Base-by-base conservation (phyloP, 1,139 yeast species). In the Hanseniaspora uvarum region DNA sequence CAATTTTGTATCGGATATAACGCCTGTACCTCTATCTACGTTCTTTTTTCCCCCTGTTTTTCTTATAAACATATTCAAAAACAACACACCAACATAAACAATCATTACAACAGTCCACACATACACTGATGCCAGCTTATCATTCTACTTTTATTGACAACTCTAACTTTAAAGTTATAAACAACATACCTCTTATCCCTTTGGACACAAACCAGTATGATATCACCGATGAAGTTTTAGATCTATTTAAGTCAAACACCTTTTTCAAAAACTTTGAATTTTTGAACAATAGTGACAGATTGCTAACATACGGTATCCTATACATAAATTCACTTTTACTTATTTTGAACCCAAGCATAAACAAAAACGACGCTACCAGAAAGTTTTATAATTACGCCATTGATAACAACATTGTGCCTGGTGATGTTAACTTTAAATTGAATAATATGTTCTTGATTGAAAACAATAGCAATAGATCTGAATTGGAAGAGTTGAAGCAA, bases 211-310 rank as follows among this genome's bases (percentile, higher is more conserved):
- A 43, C 24, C 48, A 86, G 62, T 89, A 88, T 68, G 99, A 92
- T 68, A 86, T 92, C 57, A 77, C 86, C 56, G 98, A 92, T 65
- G 99, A 92, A 69, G 77, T 83, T 30, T 72, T 92, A 57, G 98
- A 92, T 69, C 75, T 92, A 57, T 92, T 92, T 70, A 77, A 98
- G 60, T 96, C 97, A 63, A 92, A 92, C 69, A 86, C 96, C 7
- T 89, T 92, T 70, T 92, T 94, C 77, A 84, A 86, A 67, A 92
- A 92, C 74, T 94, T 92, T 69, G 98, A 94, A 71, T 88, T 92
- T 71, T 87, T 87, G 67, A 95, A 96, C 12, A 87, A 95, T 19
- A 85, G 96, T 3, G 99, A 92, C 69, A 77, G 99, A 61, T 78
- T 92, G n/a, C 74, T 92, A 58, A 89, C 94, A 63, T 92, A 92